Evolutionary conservation across 805 yeast genomes (phyloP), one percentile per base, ranked within the genome.

Genomic region (Candida quercuum): DNA sequence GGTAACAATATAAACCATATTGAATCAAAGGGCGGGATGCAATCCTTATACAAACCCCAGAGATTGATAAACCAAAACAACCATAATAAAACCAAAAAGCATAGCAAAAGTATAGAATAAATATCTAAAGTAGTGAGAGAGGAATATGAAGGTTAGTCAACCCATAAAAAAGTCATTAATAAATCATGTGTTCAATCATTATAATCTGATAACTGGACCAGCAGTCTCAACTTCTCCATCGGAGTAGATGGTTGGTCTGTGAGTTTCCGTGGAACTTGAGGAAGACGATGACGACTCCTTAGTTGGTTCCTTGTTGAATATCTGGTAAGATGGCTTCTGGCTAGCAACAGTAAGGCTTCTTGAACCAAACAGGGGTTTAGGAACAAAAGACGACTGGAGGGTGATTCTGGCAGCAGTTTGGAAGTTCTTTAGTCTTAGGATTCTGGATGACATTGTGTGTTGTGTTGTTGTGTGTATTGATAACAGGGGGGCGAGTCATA

Each of bases 161-260:
- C 28, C 16, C 19, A 17, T 15, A 19, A 26, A 19, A 21, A n/a
- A 35, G 27, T 23, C 13, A 28, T 6, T 5, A 15, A 28, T 2
- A 19, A 6, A 13, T 4, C 19, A 21, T 32, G 25, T 14, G 15
- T n/a, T 14, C 12, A 25, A 7, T n/a, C 7, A 14, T 34, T 28
- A 52, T 31, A 52, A 45, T 39, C 58, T 54, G 37, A 47, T 48
- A 28, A 43, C 43, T 20, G 59, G 59, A 37, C 56, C 56, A 19
- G 56, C 58, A 27, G 58, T 54, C 39, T 54, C 59, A 35, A 54
- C 56, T 43, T 54, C 58, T 21, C 53, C 58, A 23, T 53, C 59
- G 22, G 57, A 51, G 40, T 50, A 54, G 36, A 54, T 46, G 12
- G 56, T 52, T 39, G 57, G 59, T 31, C 50, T 41, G 33, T 15